Base-by-base conservation (phyloP, 2,329 filamentous ascomycete genomes). In the Geosmithia flava region DNA sequence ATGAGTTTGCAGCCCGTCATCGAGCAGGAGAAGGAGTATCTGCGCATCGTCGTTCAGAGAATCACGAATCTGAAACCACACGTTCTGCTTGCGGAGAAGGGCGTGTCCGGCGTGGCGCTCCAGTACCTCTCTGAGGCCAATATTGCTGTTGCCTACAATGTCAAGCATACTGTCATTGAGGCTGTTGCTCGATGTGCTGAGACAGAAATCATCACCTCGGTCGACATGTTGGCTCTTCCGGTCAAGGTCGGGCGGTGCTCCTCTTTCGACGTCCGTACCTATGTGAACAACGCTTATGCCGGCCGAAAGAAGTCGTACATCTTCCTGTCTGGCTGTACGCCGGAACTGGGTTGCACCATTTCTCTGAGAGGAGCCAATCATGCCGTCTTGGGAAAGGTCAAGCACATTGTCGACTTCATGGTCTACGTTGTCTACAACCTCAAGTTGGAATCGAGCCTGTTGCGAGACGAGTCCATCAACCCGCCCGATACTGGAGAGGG, bases 1-100 rank as follows among this genome's bases (percentile, higher is more conserved):
- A 96, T 98, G 90, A 98, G 93, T 57, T 69, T 98, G 46, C 89
- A 97, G 57, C 91, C 91, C 40, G 89, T 98, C 49, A 95, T 98
- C 56, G 86, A 91, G 48, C 93, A 98, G 63, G 94, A 98, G 66
- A 85, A 87, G 54, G 93, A 98, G 59, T 98, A 93, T 55, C 71
- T 98, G 23, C 80, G 85, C 55, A 93, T 95, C 58, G 79, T 98
- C 49, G 89, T 98, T 27, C 90, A 87, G 59, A 81, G 93, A 48
- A 97, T 98, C 55, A 82, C 87, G 50, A 87, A 88, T 39, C 72
- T 96, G 23, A 79, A 82, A 30, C 93, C 93, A 7, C 86, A 91
- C 46, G 73, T 98, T 11, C 71, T 98, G 17, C 75, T 98, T n/a
- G 88, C 93, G 1, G 86, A 97, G 61, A 91, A 89, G 56, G 87